Conservation (phyloP, 2,329 filamentous ascomycete genomes). For the Macroventuria anomochaeta region DNA sequence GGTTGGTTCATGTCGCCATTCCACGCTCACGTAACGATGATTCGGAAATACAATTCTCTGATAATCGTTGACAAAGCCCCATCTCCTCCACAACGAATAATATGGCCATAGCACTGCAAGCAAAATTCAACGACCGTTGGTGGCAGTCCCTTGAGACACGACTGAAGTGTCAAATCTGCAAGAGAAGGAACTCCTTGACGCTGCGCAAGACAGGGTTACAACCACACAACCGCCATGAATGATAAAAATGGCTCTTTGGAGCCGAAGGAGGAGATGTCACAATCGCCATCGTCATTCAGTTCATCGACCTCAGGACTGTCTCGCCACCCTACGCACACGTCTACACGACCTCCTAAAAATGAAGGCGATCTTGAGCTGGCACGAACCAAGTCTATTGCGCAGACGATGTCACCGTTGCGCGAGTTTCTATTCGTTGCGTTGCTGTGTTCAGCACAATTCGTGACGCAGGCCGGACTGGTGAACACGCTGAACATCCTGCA, state of each 20-base stretch:
- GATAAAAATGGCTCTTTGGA: not conserved
- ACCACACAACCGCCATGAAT: not conserved
- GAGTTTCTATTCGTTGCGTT: slow-evolving; percentile 37
- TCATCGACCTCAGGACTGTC: slow-evolving; percentile 1
- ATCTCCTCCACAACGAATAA: slow-evolving; percentile 12
- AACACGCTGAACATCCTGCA: slow-evolving; percentile 50
- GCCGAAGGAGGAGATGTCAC: slow-evolving; percentile 4
- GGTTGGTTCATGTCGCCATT: not conserved
- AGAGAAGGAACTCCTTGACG: not conserved
- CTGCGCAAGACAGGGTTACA: not conserved
- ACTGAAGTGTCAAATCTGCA: not conserved
- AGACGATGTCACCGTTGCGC: slow-evolving; percentile 29
- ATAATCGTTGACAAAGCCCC: slow-evolving; percentile 5
- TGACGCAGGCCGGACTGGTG: slow-evolving; percentile 53
- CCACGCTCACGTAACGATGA: slow-evolving; percentile 3
- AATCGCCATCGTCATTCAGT: slow-evolving; percentile 1
- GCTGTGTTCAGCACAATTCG: slow-evolving; percentile 36
- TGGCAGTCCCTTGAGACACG: not conserved
- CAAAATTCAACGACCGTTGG: not conserved
- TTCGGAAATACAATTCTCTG: slow-evolving; percentile 1
- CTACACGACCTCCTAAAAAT: not conserved
- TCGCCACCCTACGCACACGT: slow-evolving; percentile 3
- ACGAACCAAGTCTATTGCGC: slow-evolving; percentile 30
- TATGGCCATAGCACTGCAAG: slow-evolving; percentile 5
- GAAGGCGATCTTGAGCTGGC: slow-evolving; percentile 22